A percentile compares a stretch with the other conserved stretches of the same genome.
Conservation (phyloP, 352 stramenopile species). For the Aphanomyces stellatus region DNA sequence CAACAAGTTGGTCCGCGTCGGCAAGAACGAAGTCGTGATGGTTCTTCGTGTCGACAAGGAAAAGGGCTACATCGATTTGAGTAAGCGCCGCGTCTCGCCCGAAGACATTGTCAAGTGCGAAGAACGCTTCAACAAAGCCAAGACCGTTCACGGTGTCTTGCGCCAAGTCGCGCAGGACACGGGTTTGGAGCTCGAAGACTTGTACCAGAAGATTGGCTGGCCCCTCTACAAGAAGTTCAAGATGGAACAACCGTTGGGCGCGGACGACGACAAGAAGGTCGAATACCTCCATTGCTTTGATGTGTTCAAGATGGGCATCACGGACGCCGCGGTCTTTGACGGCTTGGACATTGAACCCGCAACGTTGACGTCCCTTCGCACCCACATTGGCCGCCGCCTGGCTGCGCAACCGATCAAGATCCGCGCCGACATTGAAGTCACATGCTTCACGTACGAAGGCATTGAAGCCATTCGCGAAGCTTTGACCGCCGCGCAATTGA, state of each 20-base stretch:
- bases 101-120: constrained; percentile 99
- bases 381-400: constrained; percentile 95
- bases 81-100: constrained; percentile 97
- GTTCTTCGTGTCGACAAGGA: constrained; percentile 99
- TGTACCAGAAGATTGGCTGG: constrained; percentile 93
- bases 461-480: constrained; percentile 98
- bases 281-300: constrained; percentile 98
- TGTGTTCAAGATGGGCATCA: constrained; percentile 98
- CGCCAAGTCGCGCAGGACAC: constrained; percentile 81
- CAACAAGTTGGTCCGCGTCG: constrained; percentile 99
- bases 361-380: constrained; percentile 87
- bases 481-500: constrained; percentile 83
- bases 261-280: constrained; percentile 74
- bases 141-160: constrained; percentile 96
- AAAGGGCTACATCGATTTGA: constrained; percentile 99
- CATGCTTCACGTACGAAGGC: constrained; percentile 99
- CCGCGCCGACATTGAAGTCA: constrained; percentile 98
- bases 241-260: constrained; percentile 48
- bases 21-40: constrained; percentile 99
- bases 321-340: constrained; percentile 80
- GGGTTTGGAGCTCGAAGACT: constrained; percentile 58
- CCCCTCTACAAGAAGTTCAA: constrained; percentile 97
- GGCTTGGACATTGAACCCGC: constrained; percentile 84
- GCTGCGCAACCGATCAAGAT: constrained; percentile 99
- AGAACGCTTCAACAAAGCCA: constrained; percentile 99